Conservation (phyloP, 257 asterid species). For the Scutellaria barbata region DNA sequence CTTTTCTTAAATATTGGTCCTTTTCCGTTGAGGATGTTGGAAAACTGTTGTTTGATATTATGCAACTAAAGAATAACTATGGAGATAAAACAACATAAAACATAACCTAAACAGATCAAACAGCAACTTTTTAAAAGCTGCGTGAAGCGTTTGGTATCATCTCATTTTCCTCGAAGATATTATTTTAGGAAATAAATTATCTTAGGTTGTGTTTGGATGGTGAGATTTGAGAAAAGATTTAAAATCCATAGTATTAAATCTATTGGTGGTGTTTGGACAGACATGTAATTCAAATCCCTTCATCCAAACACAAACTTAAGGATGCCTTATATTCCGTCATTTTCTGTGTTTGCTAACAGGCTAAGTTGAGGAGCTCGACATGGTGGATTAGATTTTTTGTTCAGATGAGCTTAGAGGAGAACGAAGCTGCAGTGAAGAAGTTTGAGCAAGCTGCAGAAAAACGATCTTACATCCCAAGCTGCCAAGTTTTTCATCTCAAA, state of each 20-base stretch:
- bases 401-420: constrained; percentile 70
- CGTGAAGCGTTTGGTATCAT: no score
- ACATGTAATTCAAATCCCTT: no score
- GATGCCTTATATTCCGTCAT: neutral
- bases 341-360: constrained; percentile 39
- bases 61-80: no score
- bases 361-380: constrained; percentile 64
- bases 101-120: neutral
- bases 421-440: constrained; percentile 63
- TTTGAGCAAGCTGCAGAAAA: constrained; percentile 65
- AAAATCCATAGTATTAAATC: no score
- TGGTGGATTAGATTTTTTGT: constrained; percentile 76
- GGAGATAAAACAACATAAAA: neutral
- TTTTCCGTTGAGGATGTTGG: constrained; percentile 6
- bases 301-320: neutral
- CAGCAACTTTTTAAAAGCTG: neutral
- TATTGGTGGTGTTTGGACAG: no score
- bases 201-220: no score
- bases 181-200: no score
- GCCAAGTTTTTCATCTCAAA: constrained; percentile 78
- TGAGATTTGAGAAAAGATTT: no score
- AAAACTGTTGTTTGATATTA: neutral
- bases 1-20: neutral
- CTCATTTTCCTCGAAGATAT: no score
- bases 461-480: constrained; percentile 50